These are phyloP conservation scores for Peronospora destructor DNA, from an alignment of 352 stramenopile species.

Conservation along the genomic window DNA sequence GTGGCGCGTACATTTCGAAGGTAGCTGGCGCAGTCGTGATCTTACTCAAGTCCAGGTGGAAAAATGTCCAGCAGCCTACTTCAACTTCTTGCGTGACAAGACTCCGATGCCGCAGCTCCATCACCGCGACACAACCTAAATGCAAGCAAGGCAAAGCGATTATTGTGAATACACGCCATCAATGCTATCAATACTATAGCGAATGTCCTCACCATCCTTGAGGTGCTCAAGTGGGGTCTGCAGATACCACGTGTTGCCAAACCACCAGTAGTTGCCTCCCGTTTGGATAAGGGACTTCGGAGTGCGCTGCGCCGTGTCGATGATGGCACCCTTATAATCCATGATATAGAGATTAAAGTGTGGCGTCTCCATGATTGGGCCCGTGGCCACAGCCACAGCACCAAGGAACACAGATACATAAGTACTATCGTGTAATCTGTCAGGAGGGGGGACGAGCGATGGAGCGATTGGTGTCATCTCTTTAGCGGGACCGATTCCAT, in stretches of 20 bases:
- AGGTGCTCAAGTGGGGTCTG: conserved; percentile 82
- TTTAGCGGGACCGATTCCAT: conserved; percentile 18
- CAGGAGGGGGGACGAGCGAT: conserved; percentile 44
- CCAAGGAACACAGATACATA: conserved; percentile 85
- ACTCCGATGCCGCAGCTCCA: conserved; percentile 82
- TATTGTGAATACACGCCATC: conserved; percentile 4
- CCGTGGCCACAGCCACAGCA: conserved; percentile 70
- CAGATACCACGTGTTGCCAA: conserved; percentile 85
- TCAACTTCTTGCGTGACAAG: conserved; percentile 79
- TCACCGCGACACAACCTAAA: conserved; percentile 77
- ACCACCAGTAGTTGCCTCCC: conserved; percentile 84
- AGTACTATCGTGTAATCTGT: conserved; percentile 65
- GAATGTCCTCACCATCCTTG: conserved; percentile 57
- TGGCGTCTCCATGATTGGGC: conserved; percentile 81
- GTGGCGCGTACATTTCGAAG: conserved; percentile 85
- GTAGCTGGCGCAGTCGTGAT: conserved; percentile 81
- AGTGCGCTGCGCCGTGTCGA: conserved; percentile 69
- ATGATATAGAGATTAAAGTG: conserved; percentile 85
- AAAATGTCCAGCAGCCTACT: conserved; percentile 87
- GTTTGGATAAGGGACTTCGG: conserved; percentile 84
- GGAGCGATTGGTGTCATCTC: conserved; percentile 19
- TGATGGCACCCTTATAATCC: conserved; percentile 60
- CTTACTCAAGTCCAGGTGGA: conserved; percentile 83
- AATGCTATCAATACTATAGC: not conserved
- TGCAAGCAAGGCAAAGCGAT: conserved; percentile 6